These are phyloP conservation scores for Lavandula angustifolia DNA, from an alignment of 257 asterid species.

Conservation along the genomic window DNA sequence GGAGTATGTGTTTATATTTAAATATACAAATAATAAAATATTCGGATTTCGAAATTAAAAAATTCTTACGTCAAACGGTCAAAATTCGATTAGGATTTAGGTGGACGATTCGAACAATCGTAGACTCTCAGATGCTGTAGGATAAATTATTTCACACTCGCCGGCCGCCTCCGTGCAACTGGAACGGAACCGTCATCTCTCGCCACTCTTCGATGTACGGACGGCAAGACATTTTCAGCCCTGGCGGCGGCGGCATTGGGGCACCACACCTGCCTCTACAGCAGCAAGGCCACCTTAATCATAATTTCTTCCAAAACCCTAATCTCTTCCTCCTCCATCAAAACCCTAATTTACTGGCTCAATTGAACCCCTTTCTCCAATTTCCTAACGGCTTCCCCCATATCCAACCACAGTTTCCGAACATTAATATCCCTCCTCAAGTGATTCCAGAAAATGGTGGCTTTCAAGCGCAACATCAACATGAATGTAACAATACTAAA, in stretches of 20 bases:
- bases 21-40: too few species aligned
- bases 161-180: constrained; percentile 20
- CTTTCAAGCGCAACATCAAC: constrained; percentile 30
- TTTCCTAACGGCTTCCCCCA: constrained; percentile 42
- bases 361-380: constrained; percentile 40
- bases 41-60: too few species aligned
- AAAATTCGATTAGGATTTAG: too few species aligned
- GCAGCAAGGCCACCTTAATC: constrained; percentile 37
- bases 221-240: constrained; percentile 27
- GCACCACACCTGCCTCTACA: constrained; percentile 32
- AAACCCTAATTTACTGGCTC: constrained; percentile 37
- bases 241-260: constrained; percentile 46
- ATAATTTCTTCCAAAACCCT: constrained; percentile 41
- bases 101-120: too few species aligned
- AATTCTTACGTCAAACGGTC: too few species aligned
- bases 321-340: constrained; percentile 33
- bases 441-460: constrained; percentile 16
- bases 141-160: not conserved
- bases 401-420: constrained; percentile 34
- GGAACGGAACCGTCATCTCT: not conserved
- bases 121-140: not conserved
- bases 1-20: too few species aligned
- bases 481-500: constrained; percentile 8
- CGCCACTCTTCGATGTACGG: constrained; percentile 31
- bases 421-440: constrained; percentile 35